These are phyloP conservation scores for Capsella rubella DNA, from an alignment of 441 rosid species.

Conservation along the genomic window DNA sequence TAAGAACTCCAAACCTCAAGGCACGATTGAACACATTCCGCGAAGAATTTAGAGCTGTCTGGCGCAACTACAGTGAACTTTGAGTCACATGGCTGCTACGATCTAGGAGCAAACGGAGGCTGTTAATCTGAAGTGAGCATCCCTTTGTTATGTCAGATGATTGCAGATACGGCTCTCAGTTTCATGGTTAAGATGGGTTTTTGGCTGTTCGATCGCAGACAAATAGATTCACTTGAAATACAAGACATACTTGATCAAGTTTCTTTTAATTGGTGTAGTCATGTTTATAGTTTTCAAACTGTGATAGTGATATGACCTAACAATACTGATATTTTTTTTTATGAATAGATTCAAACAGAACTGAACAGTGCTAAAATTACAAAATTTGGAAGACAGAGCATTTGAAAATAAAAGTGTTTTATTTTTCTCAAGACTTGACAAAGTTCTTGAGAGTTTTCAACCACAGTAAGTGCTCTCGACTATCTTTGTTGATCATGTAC, in stretches of 20 bases:
- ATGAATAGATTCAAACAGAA: constrained; percentile 26
- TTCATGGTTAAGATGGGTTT: constrained; percentile 24
- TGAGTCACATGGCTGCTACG: constrained; percentile 44
- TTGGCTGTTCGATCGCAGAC: constrained; percentile 27
- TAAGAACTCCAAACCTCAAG: constrained; percentile 96
- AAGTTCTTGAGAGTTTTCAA: constrained; percentile 74
- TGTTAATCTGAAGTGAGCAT: constrained; percentile 20
- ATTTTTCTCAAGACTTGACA: constrained; percentile 49
- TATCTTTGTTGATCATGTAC: constrained; percentile 89
- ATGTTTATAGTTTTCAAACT: constrained; percentile 23
- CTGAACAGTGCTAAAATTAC: constrained; percentile 25
- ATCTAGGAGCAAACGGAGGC: constrained; percentile 21
- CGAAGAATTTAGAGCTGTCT: constrained; percentile 96
- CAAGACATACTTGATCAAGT: constrained; percentile 29
- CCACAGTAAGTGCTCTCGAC: constrained; percentile 68
- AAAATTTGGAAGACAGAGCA: constrained; percentile 18
- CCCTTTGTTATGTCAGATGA: constrained; percentile 23
- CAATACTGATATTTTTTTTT: constrained; percentile 6
- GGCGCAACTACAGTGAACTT: constrained; percentile 98
- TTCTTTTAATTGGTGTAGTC: constrained; percentile 39
- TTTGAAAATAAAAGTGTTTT: background rate
- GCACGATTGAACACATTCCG: constrained; percentile 97
- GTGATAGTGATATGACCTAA: constrained; percentile 6
- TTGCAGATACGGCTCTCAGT: background rate
- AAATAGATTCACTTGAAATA: constrained; percentile 29